phyloP scores from a whole-genome alignment of 352 stramenopile genomes.

The Albugo laibachii region DNA sequence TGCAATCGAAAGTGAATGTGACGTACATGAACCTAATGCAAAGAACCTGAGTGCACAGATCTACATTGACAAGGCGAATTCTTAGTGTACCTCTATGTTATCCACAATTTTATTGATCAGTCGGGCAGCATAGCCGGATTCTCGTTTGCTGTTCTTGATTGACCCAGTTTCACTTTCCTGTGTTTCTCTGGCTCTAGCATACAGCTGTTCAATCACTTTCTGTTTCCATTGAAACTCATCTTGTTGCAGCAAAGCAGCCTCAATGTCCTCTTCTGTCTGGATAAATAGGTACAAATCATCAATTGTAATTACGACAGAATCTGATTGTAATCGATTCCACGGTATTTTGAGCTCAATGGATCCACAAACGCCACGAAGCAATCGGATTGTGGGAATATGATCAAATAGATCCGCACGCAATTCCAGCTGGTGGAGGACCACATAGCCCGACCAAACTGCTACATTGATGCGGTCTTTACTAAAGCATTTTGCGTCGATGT shows the following conservation, averaged over 20 bases:
- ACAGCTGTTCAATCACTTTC: slow-evolving; percentile 62
- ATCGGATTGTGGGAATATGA: slow-evolving; percentile 29
- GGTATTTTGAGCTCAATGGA: slow-evolving; percentile 81
- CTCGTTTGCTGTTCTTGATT: slow-evolving; percentile 1
- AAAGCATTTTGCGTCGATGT: slow-evolving; percentile 77
- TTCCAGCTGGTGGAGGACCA: slow-evolving; percentile 65
- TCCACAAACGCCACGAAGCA: slow-evolving; percentile 60
- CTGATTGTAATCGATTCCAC: slow-evolving; percentile 74
- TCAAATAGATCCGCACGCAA: slow-evolving; percentile 56
- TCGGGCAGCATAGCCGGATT: slow-evolving; percentile 54
- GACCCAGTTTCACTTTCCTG: slow-evolving; percentile 4
- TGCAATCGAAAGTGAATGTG: slow-evolving; percentile 70
- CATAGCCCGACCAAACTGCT: slow-evolving; percentile 69
- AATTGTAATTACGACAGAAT: slow-evolving; percentile 73
- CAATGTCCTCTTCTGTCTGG: slow-evolving; percentile 60
- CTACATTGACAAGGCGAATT: neutral
- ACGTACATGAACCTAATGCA: slow-evolving; percentile 51
- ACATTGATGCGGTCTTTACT: slow-evolving; percentile 80
- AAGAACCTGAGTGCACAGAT: neutral
- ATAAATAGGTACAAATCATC: slow-evolving; percentile 74
- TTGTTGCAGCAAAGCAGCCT: slow-evolving; percentile 48
- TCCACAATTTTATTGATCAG: slow-evolving; percentile 80
- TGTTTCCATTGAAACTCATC: slow-evolving; percentile 73
- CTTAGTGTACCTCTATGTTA: slow-evolving; percentile 45
- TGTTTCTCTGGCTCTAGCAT: slow-evolving; percentile 35